Base-by-base conservation (phyloP, 441 rosid genomes). In the Aquilaria agallochum region DNA sequence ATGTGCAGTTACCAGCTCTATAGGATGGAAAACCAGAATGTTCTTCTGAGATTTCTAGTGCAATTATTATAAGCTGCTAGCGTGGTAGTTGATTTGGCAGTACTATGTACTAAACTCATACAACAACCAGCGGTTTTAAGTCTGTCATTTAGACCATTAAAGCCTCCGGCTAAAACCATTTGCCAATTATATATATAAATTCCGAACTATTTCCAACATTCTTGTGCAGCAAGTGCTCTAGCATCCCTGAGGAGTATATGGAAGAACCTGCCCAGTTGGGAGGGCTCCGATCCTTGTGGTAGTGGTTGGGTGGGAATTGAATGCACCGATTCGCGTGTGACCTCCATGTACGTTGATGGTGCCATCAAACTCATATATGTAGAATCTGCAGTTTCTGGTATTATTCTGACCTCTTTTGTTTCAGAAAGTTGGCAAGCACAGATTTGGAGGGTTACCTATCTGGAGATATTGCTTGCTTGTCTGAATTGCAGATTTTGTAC, bases 241-340 rank as follows among this genome's bases (percentile, higher is more conserved):
- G 63, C 27, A 2, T 72, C 82, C 51, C 67, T 95, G 46, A 80
- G 51, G 69, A 62, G 2, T 48, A 48, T 6, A 36, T 88, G 96
- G 97, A 14, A 69, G 33, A 83, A 68, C 44, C 98, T 93, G 11
- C 71, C 88, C 12, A 69, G 30, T 65, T 90, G 99, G 99, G 40
- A 5, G 12, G 87, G 83, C 10, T 4, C 58, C 33, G 98, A 95
- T 71, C 99, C 99, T 54, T 92, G 99, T 75, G 88, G 86, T 60
- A 59, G 50, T 53, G 40, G 30, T 0, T 95, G 99, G 99, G 89
- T 66, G 1, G 99, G 99, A 64, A 78, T 92, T 58, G 4, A 1
- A 6, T 95, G 99, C 75, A 46, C 15, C 50, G 54, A 60, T 63
- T 33, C 82, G 6, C 91, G 93, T 0, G 74, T 95, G 30, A 70